A percentile compares a stretch with the other conserved stretches of the same genome.
Evolutionary conservation across 768 basidiomycete species (phyloP).

Genomic region (Russula olivacea): DNA sequence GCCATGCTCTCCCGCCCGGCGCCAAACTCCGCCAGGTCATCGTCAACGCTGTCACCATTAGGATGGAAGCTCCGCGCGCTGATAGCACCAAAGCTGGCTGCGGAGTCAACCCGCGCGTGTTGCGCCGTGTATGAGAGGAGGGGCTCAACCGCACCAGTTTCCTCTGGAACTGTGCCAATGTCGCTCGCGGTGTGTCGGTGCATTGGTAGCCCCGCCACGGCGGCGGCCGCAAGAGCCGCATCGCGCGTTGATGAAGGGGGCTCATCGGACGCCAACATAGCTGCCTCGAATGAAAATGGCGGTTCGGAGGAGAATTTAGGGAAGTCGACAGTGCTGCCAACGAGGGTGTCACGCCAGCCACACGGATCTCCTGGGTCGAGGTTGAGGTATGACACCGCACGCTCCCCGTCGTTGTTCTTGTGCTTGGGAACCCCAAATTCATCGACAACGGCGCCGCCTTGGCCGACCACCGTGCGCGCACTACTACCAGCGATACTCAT

Average conservation of each 20-base stretch:
- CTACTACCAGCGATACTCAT: conserved; percentile 35
- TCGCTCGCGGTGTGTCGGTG: conserved; percentile 15
- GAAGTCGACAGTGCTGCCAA: conserved; percentile 19
- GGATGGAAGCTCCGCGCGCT: neutral
- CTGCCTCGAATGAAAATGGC: neutral
- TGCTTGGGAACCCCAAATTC: conserved; percentile 22
- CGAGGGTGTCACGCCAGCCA: conserved; percentile 23
- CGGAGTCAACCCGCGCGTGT: conserved; percentile 29
- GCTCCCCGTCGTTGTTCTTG: conserved; percentile 11
- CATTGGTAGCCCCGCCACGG: neutral
- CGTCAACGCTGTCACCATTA: neutral
- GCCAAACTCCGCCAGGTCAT: conserved; percentile 3
- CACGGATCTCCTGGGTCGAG: conserved; percentile 20
- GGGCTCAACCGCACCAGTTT: conserved; percentile 28
- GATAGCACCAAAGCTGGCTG: conserved; percentile 26
- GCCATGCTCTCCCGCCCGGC: conserved; percentile 35
- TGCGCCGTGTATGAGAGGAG: conserved; percentile 27
- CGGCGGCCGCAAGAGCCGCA: conserved; percentile 3
- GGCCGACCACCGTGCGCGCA: conserved; percentile 28
- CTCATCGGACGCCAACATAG: neutral
- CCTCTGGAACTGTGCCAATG: conserved; percentile 9
- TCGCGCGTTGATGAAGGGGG: conserved; percentile 1
- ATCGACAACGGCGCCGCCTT: conserved; percentile 22
- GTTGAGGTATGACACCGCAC: conserved; percentile 15
- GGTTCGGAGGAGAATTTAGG: neutral